A percentile compares a stretch with the other conserved stretches of the same genome.
These are phyloP conservation scores for Leccinum truebloodii DNA, from an alignment of 768 basidiomycete genomes.

Conservation along the genomic window DNA sequence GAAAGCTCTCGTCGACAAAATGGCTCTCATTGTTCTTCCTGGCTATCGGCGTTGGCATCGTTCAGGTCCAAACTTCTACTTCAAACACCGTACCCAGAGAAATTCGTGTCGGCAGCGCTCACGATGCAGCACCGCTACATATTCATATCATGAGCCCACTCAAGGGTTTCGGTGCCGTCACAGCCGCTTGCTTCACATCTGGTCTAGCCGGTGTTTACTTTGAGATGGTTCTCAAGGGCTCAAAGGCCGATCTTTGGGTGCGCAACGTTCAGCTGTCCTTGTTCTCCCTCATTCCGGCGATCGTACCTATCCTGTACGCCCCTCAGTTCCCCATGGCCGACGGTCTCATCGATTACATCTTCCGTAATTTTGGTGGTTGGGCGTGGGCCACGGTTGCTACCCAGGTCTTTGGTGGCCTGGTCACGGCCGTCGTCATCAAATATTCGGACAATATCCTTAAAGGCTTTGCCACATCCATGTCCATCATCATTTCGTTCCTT, in stretches of 20 bases:
- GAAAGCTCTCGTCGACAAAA: conserved; percentile 66
- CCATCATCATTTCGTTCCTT: conserved; percentile 93
- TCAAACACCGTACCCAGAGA: conserved; percentile 33
- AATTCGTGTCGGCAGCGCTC: conserved; percentile 63
- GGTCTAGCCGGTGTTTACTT: conserved; percentile 93
- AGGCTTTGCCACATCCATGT: conserved; percentile 95
- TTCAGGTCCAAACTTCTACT: conserved; percentile 81
- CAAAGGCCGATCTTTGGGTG: conserved; percentile 84
- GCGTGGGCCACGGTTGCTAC: conserved; percentile 91
- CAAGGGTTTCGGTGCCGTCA: conserved; percentile 82
- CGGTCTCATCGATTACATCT: conserved; percentile 58
- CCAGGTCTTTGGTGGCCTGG: conserved; percentile 90
- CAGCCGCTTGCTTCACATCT: conserved; percentile 84
- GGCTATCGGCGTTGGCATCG: conserved; percentile 90
- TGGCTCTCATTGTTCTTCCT: conserved; percentile 89
- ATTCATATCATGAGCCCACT: conserved; percentile 80
- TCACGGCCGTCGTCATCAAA: conserved; percentile 96
- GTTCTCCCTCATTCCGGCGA: conserved; percentile 88
- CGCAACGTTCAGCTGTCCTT: conserved; percentile 88
- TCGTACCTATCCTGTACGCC: conserved; percentile 73
- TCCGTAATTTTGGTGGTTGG: conserved; percentile 90
- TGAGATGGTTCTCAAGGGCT: conserved; percentile 89
- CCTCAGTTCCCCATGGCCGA: conserved; percentile 42
- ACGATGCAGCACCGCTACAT: conserved; percentile 57
- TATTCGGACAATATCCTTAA: conserved; percentile 95